Evolutionary conservation across 345 rosid genomes (phyloP).

Genomic region (Diplotaxis tenuifolia): DNA sequence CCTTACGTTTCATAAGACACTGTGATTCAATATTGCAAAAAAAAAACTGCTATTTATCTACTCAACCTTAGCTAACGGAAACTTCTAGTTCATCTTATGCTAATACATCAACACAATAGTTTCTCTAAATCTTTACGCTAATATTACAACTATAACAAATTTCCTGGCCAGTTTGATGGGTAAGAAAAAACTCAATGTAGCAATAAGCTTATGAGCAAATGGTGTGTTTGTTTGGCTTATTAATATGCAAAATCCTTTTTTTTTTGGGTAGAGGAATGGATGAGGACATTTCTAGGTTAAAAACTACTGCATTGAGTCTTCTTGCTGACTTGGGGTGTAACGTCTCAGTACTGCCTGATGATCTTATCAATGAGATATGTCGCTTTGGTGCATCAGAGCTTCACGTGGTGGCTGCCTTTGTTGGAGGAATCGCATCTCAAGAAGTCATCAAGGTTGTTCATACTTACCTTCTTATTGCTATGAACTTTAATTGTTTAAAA

Average conservation of each 20-base stretch:
- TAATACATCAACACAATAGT: no score
- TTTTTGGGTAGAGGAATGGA: slow-evolving; percentile 77
- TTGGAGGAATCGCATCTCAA: slow-evolving; percentile 95
- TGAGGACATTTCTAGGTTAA: slow-evolving; percentile 82
- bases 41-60: no score
- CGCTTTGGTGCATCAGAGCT: slow-evolving; percentile 96
- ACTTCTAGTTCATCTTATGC: no score
- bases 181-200: slow-evolving; percentile 46
- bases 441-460: slow-evolving; percentile 92
- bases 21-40: no score
- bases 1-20: no score
- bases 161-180: slow-evolving; percentile 97
- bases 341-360: slow-evolving; percentile 74
- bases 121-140: no score
- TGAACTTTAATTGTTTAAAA: background rate
- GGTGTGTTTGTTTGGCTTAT: no score
- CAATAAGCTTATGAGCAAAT: no score
- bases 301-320: slow-evolving; percentile 62
- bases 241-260: slow-evolving; percentile 1
- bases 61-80: no score
- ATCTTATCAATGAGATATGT: slow-evolving; percentile 90
- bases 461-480: slow-evolving; percentile 1
- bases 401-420: slow-evolving; percentile 84
- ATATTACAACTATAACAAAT: slow-evolving; percentile 81
- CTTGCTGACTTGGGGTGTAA: slow-evolving; percentile 85